Base-by-base conservation (phyloP, 495 filamentous ascomycete genomes). In the Schizothecium vesticola region DNA sequence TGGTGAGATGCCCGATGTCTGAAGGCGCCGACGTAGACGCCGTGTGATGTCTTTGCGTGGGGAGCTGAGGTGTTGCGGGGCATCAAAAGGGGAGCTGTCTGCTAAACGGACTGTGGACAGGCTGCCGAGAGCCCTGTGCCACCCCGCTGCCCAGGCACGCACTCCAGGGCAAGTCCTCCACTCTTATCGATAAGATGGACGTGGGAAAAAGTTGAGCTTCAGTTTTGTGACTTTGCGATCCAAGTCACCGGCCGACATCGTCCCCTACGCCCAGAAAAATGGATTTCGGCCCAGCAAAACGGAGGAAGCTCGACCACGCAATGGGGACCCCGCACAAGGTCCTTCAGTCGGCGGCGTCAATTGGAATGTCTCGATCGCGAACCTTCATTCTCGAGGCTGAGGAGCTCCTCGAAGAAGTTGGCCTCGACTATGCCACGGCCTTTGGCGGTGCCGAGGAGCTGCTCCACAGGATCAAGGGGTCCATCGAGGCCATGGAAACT, bases 361-460 rank as follows among this genome's bases (percentile, higher is more conserved):
- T 76, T 0, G 79, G 78, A 55, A 67, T 78, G 33, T 80, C 79
- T 0, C 75, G 78, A 36, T 73, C 78, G 29, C 91, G 86, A 73
- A 82, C 92, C 70, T 96, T 98, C 80, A 90, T 94, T 71, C 81
- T 99, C 31, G 91, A 97, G 79, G 86, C 93, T 24, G 91, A 97
- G 67, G 93, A 97, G 72, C 79, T 99, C 57, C 74, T 97, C 69
- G 79, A 83, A 23, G 88, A 91, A 66, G 83, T 91, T 55, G 84
- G 84, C 74, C 84, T 89, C 26, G 86, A 90, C 69, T 91, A 94
- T 76, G 85, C 86, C 22, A 89, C 86, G 62, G 84, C 86, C 26
- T 81, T 93, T 66, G 79, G 76, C 2, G 84, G 84, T 26, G 83
- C 88, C n/a, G 90, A 97, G 59, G 83, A 86, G 19, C 85, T 86